These are phyloP conservation scores for Fallopia convolvulus DNA, from an alignment of 148 eudicot genomes.

Conservation along the genomic window DNA sequence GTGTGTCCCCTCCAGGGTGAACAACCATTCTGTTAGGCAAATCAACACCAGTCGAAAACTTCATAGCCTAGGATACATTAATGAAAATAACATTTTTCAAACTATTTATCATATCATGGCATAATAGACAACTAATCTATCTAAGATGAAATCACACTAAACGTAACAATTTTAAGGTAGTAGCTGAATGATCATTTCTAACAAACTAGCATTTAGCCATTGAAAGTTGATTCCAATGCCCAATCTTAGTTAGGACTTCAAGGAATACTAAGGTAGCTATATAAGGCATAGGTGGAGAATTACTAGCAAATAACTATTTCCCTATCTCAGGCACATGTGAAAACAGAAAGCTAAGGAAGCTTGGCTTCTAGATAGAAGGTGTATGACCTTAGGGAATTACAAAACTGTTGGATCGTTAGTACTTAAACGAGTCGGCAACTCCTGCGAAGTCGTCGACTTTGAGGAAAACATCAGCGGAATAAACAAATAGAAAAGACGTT, in stretches of 20 bases:
- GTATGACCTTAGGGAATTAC: neutral
- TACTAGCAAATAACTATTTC: neutral
- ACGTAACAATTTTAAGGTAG: neutral
- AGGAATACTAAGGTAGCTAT: neutral
- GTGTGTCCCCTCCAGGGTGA: conserved; percentile 67
- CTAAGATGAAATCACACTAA: neutral
- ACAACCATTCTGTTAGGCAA: conserved; percentile 89
- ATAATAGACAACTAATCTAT: neutral
- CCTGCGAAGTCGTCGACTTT: too few relatives aligned
- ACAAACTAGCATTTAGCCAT: neutral
- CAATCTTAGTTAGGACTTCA: neutral
- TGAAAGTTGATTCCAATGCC: neutral
- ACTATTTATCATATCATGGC: neutral
- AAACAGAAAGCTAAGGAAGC: neutral
- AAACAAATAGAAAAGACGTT: too few relatives aligned
- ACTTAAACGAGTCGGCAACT: too few relatives aligned
- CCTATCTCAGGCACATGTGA: neutral
- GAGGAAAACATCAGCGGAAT: too few relatives aligned
- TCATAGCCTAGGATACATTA: conserved; percentile 33
- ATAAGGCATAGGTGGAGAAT: neutral
- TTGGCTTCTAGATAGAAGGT: neutral
- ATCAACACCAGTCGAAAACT: conserved; percentile 55
- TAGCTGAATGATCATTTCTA: neutral
- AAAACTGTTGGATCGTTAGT: too few relatives aligned
- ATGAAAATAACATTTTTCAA: neutral